These are phyloP conservation scores for Botrytis medusae DNA, from an alignment of 2,329 filamentous ascomycete species.

Conservation along the genomic window DNA sequence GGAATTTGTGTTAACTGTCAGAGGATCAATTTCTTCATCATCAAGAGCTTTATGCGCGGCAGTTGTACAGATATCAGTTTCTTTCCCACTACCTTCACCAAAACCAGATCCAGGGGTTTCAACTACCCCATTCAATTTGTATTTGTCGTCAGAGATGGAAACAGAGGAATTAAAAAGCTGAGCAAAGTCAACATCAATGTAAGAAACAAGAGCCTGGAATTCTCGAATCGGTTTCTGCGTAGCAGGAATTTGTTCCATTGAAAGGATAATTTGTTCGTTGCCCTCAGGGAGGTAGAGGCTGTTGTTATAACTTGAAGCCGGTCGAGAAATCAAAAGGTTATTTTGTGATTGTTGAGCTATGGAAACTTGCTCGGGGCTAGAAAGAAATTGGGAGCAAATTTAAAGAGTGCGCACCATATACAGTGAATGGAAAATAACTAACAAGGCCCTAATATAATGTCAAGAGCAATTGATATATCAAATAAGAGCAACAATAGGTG, in stretches of 20 bases:
- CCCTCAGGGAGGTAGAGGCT: not conserved
- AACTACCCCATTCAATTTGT: not conserved
- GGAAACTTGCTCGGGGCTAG: no score
- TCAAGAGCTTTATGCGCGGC: no score
- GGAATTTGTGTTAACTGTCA: not conserved
- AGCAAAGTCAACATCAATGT: constrained; percentile 15
- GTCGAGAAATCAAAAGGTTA: not conserved
- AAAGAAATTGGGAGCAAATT: not conserved
- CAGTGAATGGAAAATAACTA: not conserved
- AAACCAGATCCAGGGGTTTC: not conserved
- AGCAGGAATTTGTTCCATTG: not conserved
- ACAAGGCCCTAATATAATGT: no score
- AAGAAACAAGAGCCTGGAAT: constrained; percentile 15
- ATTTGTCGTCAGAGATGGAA: not conserved
- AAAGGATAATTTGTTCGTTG: not conserved
- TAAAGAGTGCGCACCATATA: not conserved
- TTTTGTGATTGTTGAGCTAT: not conserved
- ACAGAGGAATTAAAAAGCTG: constrained; percentile 5
- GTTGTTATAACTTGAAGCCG: not conserved
- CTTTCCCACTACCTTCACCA: not conserved
- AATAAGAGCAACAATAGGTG: not conserved
- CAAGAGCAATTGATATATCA: not conserved
- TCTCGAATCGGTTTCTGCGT: not conserved
- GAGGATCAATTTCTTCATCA: not conserved
- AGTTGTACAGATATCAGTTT: not conserved